A percentile compares a stretch with the other conserved stretches of the same genome.
Conservation (phyloP, 2,329 filamentous ascomycete genomes). For the Epichloe bromicola region DNA sequence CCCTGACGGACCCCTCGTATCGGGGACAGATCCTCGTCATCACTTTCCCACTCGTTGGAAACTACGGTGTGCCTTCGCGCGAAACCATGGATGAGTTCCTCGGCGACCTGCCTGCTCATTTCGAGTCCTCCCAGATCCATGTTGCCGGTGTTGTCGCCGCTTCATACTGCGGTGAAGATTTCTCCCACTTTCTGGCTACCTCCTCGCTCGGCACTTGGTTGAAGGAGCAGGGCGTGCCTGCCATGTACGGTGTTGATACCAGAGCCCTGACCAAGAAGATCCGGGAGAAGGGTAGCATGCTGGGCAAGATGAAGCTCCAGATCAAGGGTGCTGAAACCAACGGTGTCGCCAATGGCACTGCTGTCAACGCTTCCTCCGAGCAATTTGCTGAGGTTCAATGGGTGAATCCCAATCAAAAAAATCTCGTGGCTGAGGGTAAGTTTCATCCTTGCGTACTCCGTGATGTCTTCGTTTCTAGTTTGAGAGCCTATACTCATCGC, state of each 20-base stretch:
- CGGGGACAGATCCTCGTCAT: constrained; percentile 90
- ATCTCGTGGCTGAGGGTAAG: constrained; percentile 90
- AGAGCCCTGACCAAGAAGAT: constrained; percentile 89
- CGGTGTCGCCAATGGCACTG: constrained; percentile 25
- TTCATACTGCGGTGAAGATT: constrained; percentile 88
- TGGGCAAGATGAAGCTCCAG: constrained; percentile 75
- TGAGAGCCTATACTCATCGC: constrained; percentile 23
- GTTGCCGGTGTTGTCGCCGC: constrained; percentile 84
- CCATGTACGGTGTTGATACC: constrained; percentile 92
- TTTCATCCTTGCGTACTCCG: constrained; percentile 13
- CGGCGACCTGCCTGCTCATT: constrained; percentile 76
- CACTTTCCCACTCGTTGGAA: constrained; percentile 89
- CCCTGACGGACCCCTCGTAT: constrained; percentile 76
- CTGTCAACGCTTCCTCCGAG: constrained; percentile 16
- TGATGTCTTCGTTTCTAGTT: constrained; percentile 5
- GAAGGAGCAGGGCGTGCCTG: constrained; percentile 88
- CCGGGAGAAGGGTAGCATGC: constrained; percentile 87
- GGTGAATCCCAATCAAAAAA: constrained; percentile 84
- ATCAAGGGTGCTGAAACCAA: constrained; percentile 30
- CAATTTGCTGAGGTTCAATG: constrained; percentile 73
- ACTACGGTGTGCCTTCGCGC: constrained; percentile 83
- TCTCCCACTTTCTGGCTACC: constrained; percentile 81
- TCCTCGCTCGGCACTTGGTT: constrained; percentile 91
- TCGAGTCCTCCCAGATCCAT: constrained; percentile 87
- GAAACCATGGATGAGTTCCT: constrained; percentile 76